Conservation (phyloP, 306 rosid genomes). For the Gastrolobium villosum region DNA sequence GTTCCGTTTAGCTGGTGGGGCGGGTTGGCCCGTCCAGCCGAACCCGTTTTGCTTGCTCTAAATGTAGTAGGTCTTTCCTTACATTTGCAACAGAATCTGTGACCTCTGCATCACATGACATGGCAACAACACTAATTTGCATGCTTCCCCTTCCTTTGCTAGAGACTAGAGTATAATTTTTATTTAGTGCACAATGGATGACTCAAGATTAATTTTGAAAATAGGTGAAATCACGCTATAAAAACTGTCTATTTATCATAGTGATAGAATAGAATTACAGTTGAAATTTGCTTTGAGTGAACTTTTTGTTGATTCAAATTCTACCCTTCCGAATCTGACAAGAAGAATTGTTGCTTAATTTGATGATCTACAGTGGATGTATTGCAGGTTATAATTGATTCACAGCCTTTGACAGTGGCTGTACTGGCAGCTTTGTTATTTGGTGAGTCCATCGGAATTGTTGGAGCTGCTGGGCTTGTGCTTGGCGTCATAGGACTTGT, state of each 20-base stretch:
- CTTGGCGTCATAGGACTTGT: constrained; percentile 90
- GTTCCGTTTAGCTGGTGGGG: too few species aligned
- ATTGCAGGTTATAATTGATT: constrained; percentile 92
- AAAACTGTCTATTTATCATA: neutral
- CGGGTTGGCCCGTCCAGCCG: too few species aligned
- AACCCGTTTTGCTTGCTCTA: too few species aligned
- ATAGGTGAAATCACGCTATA: constrained; percentile 1
- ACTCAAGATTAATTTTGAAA: neutral
- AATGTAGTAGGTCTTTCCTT: too few species aligned
- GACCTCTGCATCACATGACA: too few species aligned
- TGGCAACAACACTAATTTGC: too few species aligned
- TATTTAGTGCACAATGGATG: constrained; percentile 16
- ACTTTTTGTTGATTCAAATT: constrained; percentile 30
- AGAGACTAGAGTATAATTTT: constrained; percentile 13
- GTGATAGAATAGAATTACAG: constrained; percentile 9
- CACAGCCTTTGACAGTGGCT: constrained; percentile 97
- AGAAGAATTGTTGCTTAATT: constrained; percentile 28
- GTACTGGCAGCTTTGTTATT: constrained; percentile 86
- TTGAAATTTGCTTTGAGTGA: neutral
- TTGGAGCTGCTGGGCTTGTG: constrained; percentile 90
- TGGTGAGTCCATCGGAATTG: constrained; percentile 87
- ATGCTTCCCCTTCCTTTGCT: neutral
- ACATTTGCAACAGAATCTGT: too few species aligned
- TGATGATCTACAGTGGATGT: constrained; percentile 10
- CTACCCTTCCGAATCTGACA: constrained; percentile 23